A percentile compares a stretch with the other conserved stretches of the same genome.
Evolutionary conservation across 1,284 basidiomycete species (phyloP).

Genomic region (Violaceomyces palustris): DNA sequence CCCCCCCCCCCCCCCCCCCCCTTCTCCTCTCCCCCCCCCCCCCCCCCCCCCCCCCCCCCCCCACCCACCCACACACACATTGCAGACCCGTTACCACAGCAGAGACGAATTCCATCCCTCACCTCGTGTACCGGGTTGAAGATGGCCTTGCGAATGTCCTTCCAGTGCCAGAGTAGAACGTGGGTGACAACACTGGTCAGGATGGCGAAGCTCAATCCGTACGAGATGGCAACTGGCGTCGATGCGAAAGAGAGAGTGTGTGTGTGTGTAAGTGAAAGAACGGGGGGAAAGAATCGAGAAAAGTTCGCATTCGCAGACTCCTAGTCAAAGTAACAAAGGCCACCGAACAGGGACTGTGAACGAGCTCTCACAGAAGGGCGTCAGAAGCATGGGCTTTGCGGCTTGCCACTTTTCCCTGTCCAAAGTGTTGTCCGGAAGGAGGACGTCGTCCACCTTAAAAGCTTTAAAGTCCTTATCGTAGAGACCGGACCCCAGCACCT

Average conservation of each 20-base stretch:
- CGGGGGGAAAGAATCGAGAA: not conserved
- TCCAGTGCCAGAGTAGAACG: conserved; percentile 57
- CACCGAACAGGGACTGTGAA: not conserved
- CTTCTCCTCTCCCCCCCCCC: too few relatives aligned
- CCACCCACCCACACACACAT: not conserved
- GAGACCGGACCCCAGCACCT: conserved; percentile 54
- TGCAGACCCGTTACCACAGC: not conserved
- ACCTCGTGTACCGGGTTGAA: conserved; percentile 46
- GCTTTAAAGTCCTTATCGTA: conserved; percentile 45
- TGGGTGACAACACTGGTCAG: conserved; percentile 57
- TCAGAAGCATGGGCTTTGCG: conserved; percentile 55
- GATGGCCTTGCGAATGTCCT: conserved; percentile 56
- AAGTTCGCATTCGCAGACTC: not conserved
- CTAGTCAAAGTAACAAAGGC: not conserved
- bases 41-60: too few relatives aligned
- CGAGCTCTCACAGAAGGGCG: conserved; percentile 54
- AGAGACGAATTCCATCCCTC: not conserved
- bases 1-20: too few relatives aligned
- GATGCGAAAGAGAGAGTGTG: not conserved
- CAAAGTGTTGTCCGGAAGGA: conserved; percentile 53
- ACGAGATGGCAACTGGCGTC: conserved; percentile 50
- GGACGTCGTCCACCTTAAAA: conserved; percentile 38
- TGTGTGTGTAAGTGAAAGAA: not conserved
- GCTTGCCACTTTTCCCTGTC: conserved; percentile 54
- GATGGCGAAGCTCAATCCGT: conserved; percentile 56